A percentile compares a stretch with the other conserved stretches of the same genome.
phyloP scores from a whole-genome alignment of 345 rosid species.

The Eutrema yunnanense region DNA sequence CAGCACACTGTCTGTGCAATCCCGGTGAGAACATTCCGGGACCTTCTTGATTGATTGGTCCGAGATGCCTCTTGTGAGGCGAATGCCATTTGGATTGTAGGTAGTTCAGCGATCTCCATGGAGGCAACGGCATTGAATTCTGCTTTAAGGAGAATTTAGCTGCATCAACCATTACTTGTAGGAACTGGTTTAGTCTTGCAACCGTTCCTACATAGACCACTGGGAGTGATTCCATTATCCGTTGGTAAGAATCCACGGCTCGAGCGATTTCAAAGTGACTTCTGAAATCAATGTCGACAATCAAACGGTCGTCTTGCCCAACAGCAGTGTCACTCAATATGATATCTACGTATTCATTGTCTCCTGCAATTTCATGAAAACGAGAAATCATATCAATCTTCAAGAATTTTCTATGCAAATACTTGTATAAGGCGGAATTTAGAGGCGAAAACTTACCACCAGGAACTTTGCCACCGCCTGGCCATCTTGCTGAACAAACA shows the following conservation, averaged over 20 bases:
- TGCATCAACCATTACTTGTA: conserved; percentile 87
- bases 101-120: conserved; percentile 89
- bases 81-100: conserved; percentile 87
- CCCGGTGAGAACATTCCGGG: conserved; percentile 16
- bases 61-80: conserved; percentile 45
- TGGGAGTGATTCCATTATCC: conserved; percentile 68
- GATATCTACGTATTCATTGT: conserved; percentile 81
- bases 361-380: conserved; percentile 46
- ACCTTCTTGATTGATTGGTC: conserved; percentile 34
- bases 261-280: conserved; percentile 95
- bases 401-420: too few relatives aligned
- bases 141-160: conserved; percentile 77
- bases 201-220: conserved; percentile 71
- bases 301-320: conserved; percentile 61
- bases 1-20: conserved; percentile 53
- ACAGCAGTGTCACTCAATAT: conserved; percentile 31
- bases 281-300: conserved; percentile 78
- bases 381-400: background rate
- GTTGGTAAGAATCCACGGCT: conserved; percentile 79
- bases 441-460: conserved; percentile 54
- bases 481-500: conserved; percentile 81
- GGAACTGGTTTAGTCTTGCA: conserved; percentile 58
- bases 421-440: background rate
- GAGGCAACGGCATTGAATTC: conserved; percentile 93
- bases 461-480: conserved; percentile 74